These are phyloP conservation scores for Clarireedia paspali DNA, from an alignment of 2,329 filamentous ascomycete species.

Conservation along the genomic window DNA sequence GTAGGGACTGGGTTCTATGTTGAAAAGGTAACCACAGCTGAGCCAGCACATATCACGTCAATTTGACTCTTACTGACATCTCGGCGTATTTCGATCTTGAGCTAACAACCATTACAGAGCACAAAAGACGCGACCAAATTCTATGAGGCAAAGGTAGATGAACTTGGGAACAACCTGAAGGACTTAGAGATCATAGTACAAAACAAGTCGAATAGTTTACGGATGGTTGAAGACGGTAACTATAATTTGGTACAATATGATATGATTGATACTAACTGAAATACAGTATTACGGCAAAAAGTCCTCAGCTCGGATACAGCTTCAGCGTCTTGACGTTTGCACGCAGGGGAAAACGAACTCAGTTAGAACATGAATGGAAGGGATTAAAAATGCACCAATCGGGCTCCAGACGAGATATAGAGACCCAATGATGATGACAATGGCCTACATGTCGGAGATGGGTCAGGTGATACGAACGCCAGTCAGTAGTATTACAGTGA, in stretches of 20 bases:
- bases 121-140: constrained; percentile 56
- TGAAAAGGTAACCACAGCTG: constrained; percentile 59
- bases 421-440: too few relatives aligned
- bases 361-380: too few relatives aligned
- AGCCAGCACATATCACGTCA: too few relatives aligned
- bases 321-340: constrained; percentile 24
- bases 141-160: constrained; percentile 60
- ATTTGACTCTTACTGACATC: too few relatives aligned
- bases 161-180: constrained; percentile 55
- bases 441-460: too few relatives aligned
- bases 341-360: too few relatives aligned
- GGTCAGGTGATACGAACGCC: too few relatives aligned
- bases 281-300: constrained; percentile 43
- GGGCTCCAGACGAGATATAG: too few relatives aligned
- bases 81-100: too few relatives aligned
- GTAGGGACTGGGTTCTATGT: constrained; percentile 92
- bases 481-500: too few relatives aligned
- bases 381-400: too few relatives aligned
- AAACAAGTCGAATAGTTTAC: constrained; percentile 75
- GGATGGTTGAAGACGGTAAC: constrained; percentile 79
- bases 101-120: constrained; percentile 30
- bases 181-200: constrained; percentile 62
- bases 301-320: constrained; percentile 37
- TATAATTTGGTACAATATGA: background rate
- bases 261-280: constrained; percentile 11